A percentile compares a stretch with the other conserved stretches of the same genome.
Conservation (phyloP, 805 yeast genomes). For the Priceomyces fermenticarens region DNA sequence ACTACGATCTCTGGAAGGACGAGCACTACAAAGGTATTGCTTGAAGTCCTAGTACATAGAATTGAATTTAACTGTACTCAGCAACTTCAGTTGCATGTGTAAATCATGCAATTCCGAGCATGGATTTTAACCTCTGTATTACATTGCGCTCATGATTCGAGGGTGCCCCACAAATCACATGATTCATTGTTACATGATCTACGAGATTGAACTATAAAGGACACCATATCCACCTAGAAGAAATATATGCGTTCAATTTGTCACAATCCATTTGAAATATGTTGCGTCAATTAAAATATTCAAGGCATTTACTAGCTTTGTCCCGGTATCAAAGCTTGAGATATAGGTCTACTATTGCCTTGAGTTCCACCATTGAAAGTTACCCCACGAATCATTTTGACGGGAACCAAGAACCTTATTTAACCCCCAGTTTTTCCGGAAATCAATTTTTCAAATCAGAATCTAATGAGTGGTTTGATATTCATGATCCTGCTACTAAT, state of each 20-base stretch:
- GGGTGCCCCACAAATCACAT: too few species aligned
- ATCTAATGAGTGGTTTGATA: constrained; percentile 59
- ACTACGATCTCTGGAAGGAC: constrained; percentile 53
- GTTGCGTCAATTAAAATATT: neutral
- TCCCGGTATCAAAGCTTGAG: constrained; percentile 1
- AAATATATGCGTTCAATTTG: too few species aligned
- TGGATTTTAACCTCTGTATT: too few species aligned
- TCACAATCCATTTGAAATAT: neutral
- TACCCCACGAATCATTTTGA: constrained; percentile 43
- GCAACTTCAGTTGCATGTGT: too few species aligned
- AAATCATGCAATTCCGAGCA: too few species aligned
- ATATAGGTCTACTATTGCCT: constrained; percentile 11
- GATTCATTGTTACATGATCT: too few species aligned
- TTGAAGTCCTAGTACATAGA: neutral
- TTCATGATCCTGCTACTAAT: constrained; percentile 76
- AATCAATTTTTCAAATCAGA: constrained; percentile 50
- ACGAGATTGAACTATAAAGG: too few species aligned
- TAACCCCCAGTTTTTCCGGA: constrained; percentile 51
- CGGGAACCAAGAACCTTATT: constrained; percentile 39
- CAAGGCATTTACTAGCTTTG: too few species aligned
- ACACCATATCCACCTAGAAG: too few species aligned
- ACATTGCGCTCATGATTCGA: too few species aligned
- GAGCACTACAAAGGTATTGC: constrained; percentile 1
- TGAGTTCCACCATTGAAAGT: constrained; percentile 29
- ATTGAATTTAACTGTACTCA: too few species aligned